Evolutionary conservation across 23 red algal species (phyloP).

Genomic region (Chondrus crispus): DNA sequence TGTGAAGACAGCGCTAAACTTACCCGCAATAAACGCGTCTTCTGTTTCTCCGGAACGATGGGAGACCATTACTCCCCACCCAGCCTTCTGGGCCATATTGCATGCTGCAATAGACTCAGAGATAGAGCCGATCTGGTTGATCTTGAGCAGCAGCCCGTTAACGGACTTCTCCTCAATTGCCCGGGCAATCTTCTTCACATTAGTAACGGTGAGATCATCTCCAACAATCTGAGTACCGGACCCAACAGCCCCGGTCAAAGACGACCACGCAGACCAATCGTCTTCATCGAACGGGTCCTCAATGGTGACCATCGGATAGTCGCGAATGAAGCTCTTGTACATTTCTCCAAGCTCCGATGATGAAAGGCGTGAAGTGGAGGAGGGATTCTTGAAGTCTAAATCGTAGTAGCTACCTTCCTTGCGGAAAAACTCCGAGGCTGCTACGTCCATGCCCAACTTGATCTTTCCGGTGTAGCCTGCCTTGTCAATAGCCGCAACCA

Average conservation of each 20-base stretch:
- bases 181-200: slow-evolving; percentile 74
- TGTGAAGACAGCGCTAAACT: neutral
- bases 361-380: slow-evolving; percentile 25
- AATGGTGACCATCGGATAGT: slow-evolving; percentile 92
- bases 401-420: slow-evolving; percentile 76
- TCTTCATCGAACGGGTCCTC: slow-evolving; percentile 99
- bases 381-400: slow-evolving; percentile 94
- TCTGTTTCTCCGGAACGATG: slow-evolving; percentile 97
- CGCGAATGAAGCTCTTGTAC: slow-evolving; percentile 69
- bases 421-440: slow-evolving; percentile 92
- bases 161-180: slow-evolving; percentile 71
- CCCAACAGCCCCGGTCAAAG: slow-evolving; percentile 71
- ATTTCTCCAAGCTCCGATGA: slow-evolving; percentile 67
- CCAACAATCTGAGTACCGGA: slow-evolving; percentile 83
- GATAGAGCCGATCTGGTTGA: slow-evolving; percentile 97
- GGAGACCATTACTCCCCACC: slow-evolving; percentile 97
- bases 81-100: slow-evolving; percentile 61
- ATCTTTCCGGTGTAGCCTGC: slow-evolving; percentile 91
- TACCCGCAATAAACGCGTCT: slow-evolving; percentile 71
- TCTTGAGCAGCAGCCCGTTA: slow-evolving; percentile 91
- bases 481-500: slow-evolving; percentile 87
- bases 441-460: slow-evolving; percentile 86
- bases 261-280: slow-evolving; percentile 80
- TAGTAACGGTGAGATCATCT: slow-evolving; percentile 96
- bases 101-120: slow-evolving; percentile 88